Conservation (phyloP, 2,329 filamentous ascomycete species). For the Fonsecaea multimorphosa region DNA sequence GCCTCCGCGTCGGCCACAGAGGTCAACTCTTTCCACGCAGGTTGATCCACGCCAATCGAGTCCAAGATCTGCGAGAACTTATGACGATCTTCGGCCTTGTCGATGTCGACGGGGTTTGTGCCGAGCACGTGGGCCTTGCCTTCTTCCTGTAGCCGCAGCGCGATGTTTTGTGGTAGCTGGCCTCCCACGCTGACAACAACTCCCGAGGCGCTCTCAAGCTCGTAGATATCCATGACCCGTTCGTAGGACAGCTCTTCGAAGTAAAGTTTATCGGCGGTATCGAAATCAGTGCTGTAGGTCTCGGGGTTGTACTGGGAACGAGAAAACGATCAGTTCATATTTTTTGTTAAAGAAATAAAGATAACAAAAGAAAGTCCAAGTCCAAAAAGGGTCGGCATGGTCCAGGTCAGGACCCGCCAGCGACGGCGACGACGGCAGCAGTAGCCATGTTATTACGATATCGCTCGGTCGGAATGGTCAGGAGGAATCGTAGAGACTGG, state of each 20-base stretch:
- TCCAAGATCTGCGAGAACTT: constrained; percentile 98
- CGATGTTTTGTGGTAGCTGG: constrained; percentile 96
- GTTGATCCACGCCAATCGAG: constrained; percentile 95
- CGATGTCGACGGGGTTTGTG: constrained; percentile 91
- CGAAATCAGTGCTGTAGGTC: constrained; percentile 82
- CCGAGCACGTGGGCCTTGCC: constrained; percentile 90
- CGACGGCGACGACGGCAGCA: too few species aligned
- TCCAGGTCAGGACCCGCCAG: too few species aligned
- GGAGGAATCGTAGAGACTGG: too few species aligned
- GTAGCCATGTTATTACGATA: too few species aligned
- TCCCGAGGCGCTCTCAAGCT: constrained; percentile 81
- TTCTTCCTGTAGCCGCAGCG: constrained; percentile 87
- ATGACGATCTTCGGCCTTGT: constrained; percentile 96
- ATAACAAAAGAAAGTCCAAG: constrained; percentile 3
- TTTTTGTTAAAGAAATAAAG: constrained; percentile 15
- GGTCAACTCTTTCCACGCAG: constrained; percentile 95
- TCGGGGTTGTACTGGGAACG: constrained; percentile 71
- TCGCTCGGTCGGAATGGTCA: too few species aligned
- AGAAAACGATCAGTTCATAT: constrained; percentile 23
- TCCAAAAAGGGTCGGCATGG: too few species aligned
- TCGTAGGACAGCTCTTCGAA: constrained; percentile 98
- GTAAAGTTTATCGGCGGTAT: constrained; percentile 88
- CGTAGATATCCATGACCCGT: constrained; percentile 98
- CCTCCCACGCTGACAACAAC: constrained; percentile 96
- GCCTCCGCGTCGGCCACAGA: constrained; percentile 85